These are phyloP conservation scores for Acidiella bohemica DNA, from an alignment of 495 filamentous ascomycete species.

Conservation along the genomic window DNA sequence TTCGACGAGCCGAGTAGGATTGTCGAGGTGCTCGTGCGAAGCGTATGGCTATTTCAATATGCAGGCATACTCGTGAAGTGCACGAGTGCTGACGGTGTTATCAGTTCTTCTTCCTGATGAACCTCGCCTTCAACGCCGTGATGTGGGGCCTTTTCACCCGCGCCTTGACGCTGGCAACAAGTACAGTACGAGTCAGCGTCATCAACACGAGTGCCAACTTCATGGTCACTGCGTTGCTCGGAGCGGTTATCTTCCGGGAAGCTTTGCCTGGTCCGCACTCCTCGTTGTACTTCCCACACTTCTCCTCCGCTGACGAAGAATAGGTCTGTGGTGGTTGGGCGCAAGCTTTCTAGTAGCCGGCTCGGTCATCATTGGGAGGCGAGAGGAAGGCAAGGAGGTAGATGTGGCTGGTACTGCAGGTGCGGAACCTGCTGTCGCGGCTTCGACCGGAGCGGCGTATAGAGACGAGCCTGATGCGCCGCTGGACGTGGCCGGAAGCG, in stretches of 20 bases:
- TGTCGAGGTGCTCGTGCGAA: constrained; percentile 53
- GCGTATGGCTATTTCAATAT: constrained; percentile 40
- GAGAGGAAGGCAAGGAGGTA: constrained; percentile 43
- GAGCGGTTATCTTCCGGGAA: constrained; percentile 61
- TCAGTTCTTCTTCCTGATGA: constrained; percentile 75
- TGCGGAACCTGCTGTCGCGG: constrained; percentile 58
- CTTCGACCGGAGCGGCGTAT: constrained; percentile 42
- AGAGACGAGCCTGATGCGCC: constrained; percentile 11
- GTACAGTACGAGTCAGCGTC: constrained; percentile 80
- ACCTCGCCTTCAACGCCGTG: constrained; percentile 77
- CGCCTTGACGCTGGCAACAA: constrained; percentile 70
- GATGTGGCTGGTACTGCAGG: constrained; percentile 27
- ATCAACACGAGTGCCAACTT: constrained; percentile 93
- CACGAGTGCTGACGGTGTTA: constrained; percentile 1
- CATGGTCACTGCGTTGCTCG: constrained; percentile 74
- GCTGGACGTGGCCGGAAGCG: background rate
- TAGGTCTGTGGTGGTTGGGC: constrained; percentile 72
- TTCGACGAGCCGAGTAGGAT: constrained; percentile 37
- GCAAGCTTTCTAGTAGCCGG: constrained; percentile 74
- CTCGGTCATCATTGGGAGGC: constrained; percentile 77
- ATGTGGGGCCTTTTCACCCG: constrained; percentile 88
- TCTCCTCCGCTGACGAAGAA: background rate
- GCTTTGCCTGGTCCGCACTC: constrained; percentile 37
- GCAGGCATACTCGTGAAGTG: too few species aligned
- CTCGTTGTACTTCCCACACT: background rate